A percentile compares a stretch with the other conserved stretches of the same genome.
Conservation (phyloP, 352 stramenopile genomes). For the Phytophthora pini region DNA sequence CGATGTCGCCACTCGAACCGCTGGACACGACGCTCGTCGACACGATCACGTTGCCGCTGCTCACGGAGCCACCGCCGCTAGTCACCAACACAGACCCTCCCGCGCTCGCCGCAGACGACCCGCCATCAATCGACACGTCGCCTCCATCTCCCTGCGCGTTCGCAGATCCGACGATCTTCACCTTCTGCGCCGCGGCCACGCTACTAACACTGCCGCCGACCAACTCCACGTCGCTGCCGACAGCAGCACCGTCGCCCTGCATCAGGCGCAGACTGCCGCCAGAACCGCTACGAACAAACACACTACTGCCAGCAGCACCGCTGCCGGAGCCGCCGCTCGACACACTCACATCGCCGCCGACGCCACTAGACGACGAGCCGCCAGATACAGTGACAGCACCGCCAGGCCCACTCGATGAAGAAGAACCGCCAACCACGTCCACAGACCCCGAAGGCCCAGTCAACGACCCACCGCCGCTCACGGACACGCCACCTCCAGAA, state of each 20-base stretch:
- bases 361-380: constrained; percentile 25
- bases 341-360: constrained; percentile 36
- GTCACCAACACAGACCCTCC: constrained; percentile 26
- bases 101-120: constrained; percentile 20
- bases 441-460: too few species aligned
- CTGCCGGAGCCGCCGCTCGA: constrained; percentile 25
- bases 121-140: constrained; percentile 34
- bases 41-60: constrained; percentile 24
- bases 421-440: constrained; percentile 8
- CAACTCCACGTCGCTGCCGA: constrained; percentile 35
- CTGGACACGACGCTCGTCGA: constrained; percentile 21
- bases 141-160: constrained; percentile 32
- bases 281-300: constrained; percentile 29
- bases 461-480: too few species aligned
- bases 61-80: constrained; percentile 23
- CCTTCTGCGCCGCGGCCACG: constrained; percentile 20
- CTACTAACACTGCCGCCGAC: constrained; percentile 24
- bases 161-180: constrained; percentile 31
- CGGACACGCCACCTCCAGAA: too few species aligned
- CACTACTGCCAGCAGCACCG: constrained; percentile 15
- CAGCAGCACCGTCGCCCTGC: constrained; percentile 26
- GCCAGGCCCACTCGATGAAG: constrained; percentile 21
- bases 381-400: constrained; percentile 15
- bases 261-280: constrained; percentile 28
- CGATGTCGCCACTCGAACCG: constrained; percentile 22